Evolutionary conservation across 148 eudicot genomes (phyloP), one percentile per base, ranked within the genome.

Genomic region (Amaranthus palmeri): DNA sequence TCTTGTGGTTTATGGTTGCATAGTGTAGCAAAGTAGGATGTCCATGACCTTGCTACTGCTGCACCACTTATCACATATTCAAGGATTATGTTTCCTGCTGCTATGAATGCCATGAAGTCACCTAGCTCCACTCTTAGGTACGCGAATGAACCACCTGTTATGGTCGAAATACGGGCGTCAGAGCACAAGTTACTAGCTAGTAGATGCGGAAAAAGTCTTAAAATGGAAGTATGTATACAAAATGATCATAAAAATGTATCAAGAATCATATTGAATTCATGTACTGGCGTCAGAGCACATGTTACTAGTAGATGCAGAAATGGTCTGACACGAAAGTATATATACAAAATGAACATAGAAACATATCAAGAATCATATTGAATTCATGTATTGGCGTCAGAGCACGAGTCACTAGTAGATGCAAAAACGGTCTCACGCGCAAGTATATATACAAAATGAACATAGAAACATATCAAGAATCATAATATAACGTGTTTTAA

Each of bases 41-140:
- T 87, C 87, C 88, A 87, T n/a, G 91, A 68, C 0, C 91, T 82
- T 0, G 91, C 87, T 52, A 87, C 91, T 0, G 82, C 83, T 4
- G 91, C 91, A 0, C 85, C 78, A 4, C 81, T 79, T 2, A 87
- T 75, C 0, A 85, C 75, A 49, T 83, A 87, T 68, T 87, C 91
- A 0, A 87, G 76, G n/a, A 87, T 67, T 7, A 91, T 87, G 80
- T 91, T 91, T 45, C 97, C 97, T 4, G 92, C 97, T 44, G 90
- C 93, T 8, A 91, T 73, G 69, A 85, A 88, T 3, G 93, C 93
- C 72, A 88, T 70, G 77, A 87, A 91, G 70, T 91, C 93, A 7
- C 93, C 91, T 13, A 88, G 71, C 46, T 91, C 93, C 25, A 88
- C 88, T 36, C 93, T 78, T 15, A 91, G 61, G 63, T 85, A 91